Percentiles rank a stretch among this genome's conserved stretches.
phyloP scores from a whole-genome alignment of 352 stramenopile genomes.

The Globisporangium irregulare region DNA sequence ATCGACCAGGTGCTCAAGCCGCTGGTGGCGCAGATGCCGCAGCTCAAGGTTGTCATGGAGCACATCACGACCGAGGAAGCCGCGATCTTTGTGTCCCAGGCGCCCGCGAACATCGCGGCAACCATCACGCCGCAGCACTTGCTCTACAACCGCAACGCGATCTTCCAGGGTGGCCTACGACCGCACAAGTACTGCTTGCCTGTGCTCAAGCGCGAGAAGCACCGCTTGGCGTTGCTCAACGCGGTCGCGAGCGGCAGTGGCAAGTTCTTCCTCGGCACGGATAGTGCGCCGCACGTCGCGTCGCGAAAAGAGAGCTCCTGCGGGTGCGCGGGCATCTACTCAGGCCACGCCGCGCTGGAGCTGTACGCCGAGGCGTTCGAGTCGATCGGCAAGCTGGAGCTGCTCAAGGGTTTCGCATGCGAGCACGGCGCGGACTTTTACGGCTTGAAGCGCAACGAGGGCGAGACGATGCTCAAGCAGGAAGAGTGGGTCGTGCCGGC shows the following conservation, averaged over 20 bases:
- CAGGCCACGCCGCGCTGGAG: conserved; percentile 94
- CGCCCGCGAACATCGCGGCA: conserved; percentile 91
- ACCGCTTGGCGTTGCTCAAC: conserved; percentile 88
- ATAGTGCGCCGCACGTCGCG: conserved; percentile 95
- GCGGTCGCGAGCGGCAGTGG: conserved; percentile 88
- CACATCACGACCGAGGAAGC: conserved; percentile 98
- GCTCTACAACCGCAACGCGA: conserved; percentile 97
- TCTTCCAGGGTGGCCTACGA: conserved; percentile 92
- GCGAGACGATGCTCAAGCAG: conserved; percentile 85
- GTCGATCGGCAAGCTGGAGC: conserved; percentile 86
- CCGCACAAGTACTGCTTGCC: conserved; percentile 99
- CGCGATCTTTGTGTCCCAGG: conserved; percentile 92
- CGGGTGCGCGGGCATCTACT: conserved; percentile 97
- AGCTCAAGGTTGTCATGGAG: conserved; percentile 99
- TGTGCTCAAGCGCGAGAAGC: conserved; percentile 96
- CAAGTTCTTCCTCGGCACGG: conserved; percentile 99
- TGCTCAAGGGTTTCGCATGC: conserved; percentile 94
- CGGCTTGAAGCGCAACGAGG: conserved; percentile 90
- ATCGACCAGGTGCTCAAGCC: conserved; percentile 95
- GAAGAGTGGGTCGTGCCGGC: conserved; percentile 90
- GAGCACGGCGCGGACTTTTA: conserved; percentile 97
- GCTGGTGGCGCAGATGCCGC: conserved; percentile 90
- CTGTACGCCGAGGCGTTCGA: conserved; percentile 99
- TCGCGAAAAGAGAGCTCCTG: conserved; percentile 90
- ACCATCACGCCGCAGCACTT: conserved; percentile 99